These are phyloP conservation scores for Phytophthora multivora DNA, from an alignment of 352 stramenopile species.

Conservation along the genomic window DNA sequence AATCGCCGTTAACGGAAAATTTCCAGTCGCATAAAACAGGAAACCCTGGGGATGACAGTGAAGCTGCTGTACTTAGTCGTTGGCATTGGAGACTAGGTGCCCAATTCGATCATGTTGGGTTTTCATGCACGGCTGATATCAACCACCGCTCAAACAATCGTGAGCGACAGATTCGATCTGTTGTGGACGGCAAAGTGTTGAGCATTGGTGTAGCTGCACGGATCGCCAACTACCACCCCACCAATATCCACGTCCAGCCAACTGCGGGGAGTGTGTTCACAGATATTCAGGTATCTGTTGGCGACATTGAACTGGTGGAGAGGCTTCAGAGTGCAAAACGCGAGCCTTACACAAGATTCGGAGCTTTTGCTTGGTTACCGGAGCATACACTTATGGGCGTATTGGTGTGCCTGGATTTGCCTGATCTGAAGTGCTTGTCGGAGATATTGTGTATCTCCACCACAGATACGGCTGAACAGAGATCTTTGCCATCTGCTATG, in stretches of 20 bases:
- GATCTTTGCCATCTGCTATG: constrained; percentile 41
- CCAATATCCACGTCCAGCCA: constrained; percentile 12
- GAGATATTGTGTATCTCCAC: constrained; percentile 20
- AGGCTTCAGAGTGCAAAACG: constrained; percentile 18
- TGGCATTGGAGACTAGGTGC: constrained; percentile 39
- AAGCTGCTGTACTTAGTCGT: background rate
- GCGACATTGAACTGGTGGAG: constrained; percentile 41
- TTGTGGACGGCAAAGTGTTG: constrained; percentile 14
- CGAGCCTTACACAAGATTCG: constrained; percentile 32
- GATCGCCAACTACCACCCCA: constrained; percentile 49
- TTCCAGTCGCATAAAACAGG: constrained; percentile 1
- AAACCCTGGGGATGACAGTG: background rate
- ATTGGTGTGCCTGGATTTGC: constrained; percentile 53
- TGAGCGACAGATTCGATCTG: constrained; percentile 6
- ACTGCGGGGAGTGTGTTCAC: constrained; percentile 21
- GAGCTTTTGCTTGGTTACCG: constrained; percentile 43
- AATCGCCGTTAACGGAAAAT: background rate
- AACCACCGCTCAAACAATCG: constrained; percentile 13
- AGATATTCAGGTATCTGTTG: constrained; percentile 50
- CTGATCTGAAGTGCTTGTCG: constrained; percentile 40
- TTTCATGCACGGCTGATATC: constrained; percentile 30
- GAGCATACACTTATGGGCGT: constrained; percentile 49
- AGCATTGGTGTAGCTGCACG: constrained; percentile 40
- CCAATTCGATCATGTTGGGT: constrained; percentile 29
- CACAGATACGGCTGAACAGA: background rate